A percentile compares a stretch with the other conserved stretches of the same genome.
phyloP scores from a whole-genome alignment of 495 filamentous ascomycete genomes.

The Cryomyces minteri region DNA sequence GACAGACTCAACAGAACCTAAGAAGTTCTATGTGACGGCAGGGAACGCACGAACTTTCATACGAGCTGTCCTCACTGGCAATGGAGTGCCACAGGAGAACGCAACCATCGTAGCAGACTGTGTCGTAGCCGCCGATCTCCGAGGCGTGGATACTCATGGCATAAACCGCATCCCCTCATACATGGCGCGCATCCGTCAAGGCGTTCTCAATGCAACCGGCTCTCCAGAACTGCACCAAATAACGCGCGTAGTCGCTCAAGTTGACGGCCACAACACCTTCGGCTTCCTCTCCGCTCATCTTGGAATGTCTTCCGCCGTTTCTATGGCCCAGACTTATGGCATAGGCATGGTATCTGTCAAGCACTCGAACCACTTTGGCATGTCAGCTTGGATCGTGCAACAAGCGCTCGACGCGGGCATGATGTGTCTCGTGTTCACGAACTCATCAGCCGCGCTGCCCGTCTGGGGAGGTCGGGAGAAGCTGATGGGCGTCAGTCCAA shows the following conservation, averaged over 20 bases:
- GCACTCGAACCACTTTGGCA: constrained; percentile 66
- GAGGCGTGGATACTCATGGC: constrained; percentile 64
- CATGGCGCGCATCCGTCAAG: constrained; percentile 47
- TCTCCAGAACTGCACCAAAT: constrained; percentile 34
- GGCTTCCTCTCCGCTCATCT: constrained; percentile 47
- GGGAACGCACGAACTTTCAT: constrained; percentile 21
- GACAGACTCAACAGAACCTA: not conserved
- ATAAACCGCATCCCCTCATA: constrained; percentile 61
- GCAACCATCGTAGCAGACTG: constrained; percentile 40
- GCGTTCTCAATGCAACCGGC: constrained; percentile 39
- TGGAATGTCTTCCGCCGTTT: constrained; percentile 44
- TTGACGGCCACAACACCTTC: constrained; percentile 58
- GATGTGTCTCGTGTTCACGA: constrained; percentile 66
- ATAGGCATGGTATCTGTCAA: constrained; percentile 57
- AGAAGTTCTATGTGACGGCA: constrained; percentile 2
- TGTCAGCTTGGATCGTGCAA: constrained; percentile 61
- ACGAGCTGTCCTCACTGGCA: constrained; percentile 30
- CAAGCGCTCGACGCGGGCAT: constrained; percentile 53
- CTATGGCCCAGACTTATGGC: constrained; percentile 44
- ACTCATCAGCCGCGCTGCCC: constrained; percentile 55
- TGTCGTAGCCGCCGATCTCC: constrained; percentile 54
- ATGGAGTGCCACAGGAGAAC: constrained; percentile 35
- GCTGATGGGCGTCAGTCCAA: constrained; percentile 58
- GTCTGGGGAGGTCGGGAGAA: constrained; percentile 50
- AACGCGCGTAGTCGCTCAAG: constrained; percentile 46